phyloP scores from a whole-genome alignment of 345 rosid genomes.

The Euphorbia peplus region DNA sequence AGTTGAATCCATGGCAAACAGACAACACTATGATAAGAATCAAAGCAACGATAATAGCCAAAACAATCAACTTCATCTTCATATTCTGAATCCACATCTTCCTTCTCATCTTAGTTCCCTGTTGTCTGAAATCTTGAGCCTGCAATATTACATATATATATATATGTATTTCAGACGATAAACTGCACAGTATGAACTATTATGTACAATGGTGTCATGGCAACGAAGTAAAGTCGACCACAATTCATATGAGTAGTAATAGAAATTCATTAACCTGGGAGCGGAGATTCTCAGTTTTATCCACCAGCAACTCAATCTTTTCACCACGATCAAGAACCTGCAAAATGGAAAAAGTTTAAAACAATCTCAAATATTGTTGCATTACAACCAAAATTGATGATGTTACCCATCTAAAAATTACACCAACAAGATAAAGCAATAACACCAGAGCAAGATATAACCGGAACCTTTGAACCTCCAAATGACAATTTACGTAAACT shows the following conservation, averaged over 20 bases:
- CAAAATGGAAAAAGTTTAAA: background rate
- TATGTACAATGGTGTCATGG: too few species aligned
- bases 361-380: too few species aligned
- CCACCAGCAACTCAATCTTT: constrained; percentile 96
- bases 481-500: background rate
- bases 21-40: constrained; percentile 64
- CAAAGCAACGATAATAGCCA: constrained; percentile 57
- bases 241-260: background rate
- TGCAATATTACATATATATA: constrained; percentile 20
- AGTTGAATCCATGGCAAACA: constrained; percentile 77
- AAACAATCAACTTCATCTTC: constrained; percentile 86
- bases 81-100: constrained; percentile 92
- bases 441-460: background rate
- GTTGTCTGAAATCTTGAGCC: constrained; percentile 94
- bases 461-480: constrained; percentile 2
- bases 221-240: background rate
- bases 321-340: constrained; percentile 99
- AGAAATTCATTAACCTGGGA: constrained; percentile 57
- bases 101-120: constrained; percentile 84
- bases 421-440: background rate
- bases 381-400: too few species aligned
- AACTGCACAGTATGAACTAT: background rate
- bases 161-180: background rate
- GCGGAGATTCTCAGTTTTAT: constrained; percentile 96
- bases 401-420: background rate